phyloP scores from a whole-genome alignment of 352 stramenopile genomes.

The Pythium utonaiense region DNA sequence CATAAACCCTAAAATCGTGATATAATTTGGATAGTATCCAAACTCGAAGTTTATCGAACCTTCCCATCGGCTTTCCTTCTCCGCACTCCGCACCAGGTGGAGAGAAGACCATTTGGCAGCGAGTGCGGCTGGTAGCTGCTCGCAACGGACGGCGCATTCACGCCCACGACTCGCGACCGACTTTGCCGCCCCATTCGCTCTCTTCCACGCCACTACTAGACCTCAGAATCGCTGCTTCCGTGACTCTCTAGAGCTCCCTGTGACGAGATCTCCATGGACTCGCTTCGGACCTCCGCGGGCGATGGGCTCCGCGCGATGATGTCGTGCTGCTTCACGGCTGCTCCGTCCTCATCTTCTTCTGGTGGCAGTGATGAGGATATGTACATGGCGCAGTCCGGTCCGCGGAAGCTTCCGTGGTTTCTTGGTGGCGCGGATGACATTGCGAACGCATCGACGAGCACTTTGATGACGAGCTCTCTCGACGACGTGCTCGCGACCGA shows the following conservation, averaged over 20 bases:
- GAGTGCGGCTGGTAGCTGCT: background rate
- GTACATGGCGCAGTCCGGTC: slow-evolving; percentile 36
- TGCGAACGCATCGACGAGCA: background rate
- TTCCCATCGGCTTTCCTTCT: background rate
- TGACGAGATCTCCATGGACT: slow-evolving; percentile 5
- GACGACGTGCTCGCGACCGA: slow-evolving; percentile 17
- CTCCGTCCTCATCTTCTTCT: slow-evolving; percentile 18
- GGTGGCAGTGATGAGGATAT: slow-evolving; percentile 27
- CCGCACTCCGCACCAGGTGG: background rate
- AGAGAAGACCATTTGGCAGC: background rate
- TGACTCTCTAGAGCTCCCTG: background rate
- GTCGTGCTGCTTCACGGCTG: slow-evolving; percentile 57
- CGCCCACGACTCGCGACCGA: background rate
- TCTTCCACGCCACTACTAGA: no score
- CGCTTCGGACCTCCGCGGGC: slow-evolving; percentile 12
- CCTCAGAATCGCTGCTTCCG: background rate
- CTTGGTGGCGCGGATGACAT: slow-evolving; percentile 2
- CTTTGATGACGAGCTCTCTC: slow-evolving; percentile 1
- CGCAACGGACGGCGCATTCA: background rate
- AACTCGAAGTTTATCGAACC: slow-evolving; percentile 13
- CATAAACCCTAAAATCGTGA: background rate
- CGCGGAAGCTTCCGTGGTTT: slow-evolving; percentile 25
- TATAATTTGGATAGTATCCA: slow-evolving; percentile 12
- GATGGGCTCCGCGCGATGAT: slow-evolving; percentile 42
- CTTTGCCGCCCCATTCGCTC: background rate